Percentiles rank a stretch among this genome's conserved stretches.
Evolutionary conservation across 805 yeast species (phyloP).

Genomic region (Scheffersomyces stipitis): DNA sequence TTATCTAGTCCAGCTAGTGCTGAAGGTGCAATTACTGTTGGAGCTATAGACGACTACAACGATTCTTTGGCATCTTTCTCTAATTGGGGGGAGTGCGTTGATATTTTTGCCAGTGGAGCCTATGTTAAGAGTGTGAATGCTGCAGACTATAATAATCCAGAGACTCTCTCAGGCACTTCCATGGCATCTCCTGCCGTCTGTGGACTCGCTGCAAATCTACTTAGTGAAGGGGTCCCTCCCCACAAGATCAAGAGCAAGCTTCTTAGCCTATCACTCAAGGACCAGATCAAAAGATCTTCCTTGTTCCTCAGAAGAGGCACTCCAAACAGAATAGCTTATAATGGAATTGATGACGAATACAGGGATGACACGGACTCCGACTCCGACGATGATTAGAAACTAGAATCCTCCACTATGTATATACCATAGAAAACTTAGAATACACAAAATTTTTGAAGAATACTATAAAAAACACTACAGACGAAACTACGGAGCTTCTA

Average conservation of each 20-base stretch:
- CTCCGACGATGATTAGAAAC: constrained; percentile 2
- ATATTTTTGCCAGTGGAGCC: constrained; percentile 81
- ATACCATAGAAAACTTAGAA: too few relatives aligned
- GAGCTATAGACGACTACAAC: constrained; percentile 77
- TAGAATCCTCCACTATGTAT: too few relatives aligned
- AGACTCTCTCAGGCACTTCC: constrained; percentile 67
- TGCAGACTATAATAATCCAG: constrained; percentile 20
- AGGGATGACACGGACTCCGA: constrained; percentile 8
- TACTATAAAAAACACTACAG: too few relatives aligned
- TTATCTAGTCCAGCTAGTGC: constrained; percentile 85
- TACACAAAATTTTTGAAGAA: too few relatives aligned
- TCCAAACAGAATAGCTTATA: constrained; percentile 56
- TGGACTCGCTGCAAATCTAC: constrained; percentile 57
- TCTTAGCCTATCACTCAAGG: constrained; percentile 46
- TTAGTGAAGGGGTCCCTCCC: constrained; percentile 51
- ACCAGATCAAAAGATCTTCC: constrained; percentile 47
- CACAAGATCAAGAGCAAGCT: constrained; percentile 42
- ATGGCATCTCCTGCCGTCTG: constrained; percentile 80
- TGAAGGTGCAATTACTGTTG: constrained; percentile 70
- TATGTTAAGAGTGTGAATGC: constrained; percentile 57
- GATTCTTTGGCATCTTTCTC: constrained; percentile 75
- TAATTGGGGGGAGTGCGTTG: constrained; percentile 94
- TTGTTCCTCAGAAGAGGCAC: constrained; percentile 50
- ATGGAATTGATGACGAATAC: constrained; percentile 18
- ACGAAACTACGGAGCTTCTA: too few relatives aligned